These are phyloP conservation scores for Musa balbisiana DNA, from an alignment of 202 grass and related monocot genomes.

Conservation along the genomic window DNA sequence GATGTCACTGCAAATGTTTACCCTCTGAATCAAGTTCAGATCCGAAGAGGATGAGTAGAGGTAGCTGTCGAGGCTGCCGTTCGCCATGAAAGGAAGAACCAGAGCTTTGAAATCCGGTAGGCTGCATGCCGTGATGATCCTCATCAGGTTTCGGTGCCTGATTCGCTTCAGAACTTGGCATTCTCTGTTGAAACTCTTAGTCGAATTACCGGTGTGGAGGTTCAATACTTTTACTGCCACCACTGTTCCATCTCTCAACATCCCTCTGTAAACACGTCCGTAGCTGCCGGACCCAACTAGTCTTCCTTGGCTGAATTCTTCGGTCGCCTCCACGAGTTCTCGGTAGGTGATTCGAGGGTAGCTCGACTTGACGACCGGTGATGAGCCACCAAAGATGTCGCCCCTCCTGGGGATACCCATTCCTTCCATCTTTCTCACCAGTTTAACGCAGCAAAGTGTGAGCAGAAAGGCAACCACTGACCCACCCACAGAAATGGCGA, in stretches of 20 bases:
- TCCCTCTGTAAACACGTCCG: slow-evolving; percentile 52
- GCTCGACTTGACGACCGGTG: slow-evolving; percentile 3
- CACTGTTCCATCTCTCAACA: slow-evolving; percentile 23
- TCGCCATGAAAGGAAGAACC: slow-evolving; percentile 81
- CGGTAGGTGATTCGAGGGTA: slow-evolving; percentile 54
- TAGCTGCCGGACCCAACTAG: slow-evolving; percentile 41
- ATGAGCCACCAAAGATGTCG: not conserved
- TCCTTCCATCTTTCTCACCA: not conserved
- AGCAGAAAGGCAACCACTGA: not conserved
- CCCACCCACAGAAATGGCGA: too few species aligned
- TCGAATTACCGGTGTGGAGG: not conserved
- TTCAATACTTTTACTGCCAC: slow-evolving; percentile 78
- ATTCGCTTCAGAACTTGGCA: slow-evolving; percentile 80
- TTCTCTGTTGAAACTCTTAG: slow-evolving; percentile 64
- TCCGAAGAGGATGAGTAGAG: slow-evolving; percentile 42
- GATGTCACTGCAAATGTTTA: slow-evolving; percentile 57
- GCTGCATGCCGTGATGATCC: slow-evolving; percentile 79
- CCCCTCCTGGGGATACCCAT: too few species aligned
- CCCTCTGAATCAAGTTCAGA: slow-evolving; percentile 38
- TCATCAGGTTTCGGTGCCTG: slow-evolving; percentile 77
- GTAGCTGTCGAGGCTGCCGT: slow-evolving; percentile 72
- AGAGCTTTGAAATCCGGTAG: slow-evolving; percentile 81
- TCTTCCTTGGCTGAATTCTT: slow-evolving; percentile 37
- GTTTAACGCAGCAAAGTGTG: not conserved
- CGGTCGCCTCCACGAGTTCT: slow-evolving; percentile 48